These are phyloP conservation scores for Paramecium sexaurelia DNA, from an alignment of 73 alveolate genomes.

Conservation along the genomic window DNA sequence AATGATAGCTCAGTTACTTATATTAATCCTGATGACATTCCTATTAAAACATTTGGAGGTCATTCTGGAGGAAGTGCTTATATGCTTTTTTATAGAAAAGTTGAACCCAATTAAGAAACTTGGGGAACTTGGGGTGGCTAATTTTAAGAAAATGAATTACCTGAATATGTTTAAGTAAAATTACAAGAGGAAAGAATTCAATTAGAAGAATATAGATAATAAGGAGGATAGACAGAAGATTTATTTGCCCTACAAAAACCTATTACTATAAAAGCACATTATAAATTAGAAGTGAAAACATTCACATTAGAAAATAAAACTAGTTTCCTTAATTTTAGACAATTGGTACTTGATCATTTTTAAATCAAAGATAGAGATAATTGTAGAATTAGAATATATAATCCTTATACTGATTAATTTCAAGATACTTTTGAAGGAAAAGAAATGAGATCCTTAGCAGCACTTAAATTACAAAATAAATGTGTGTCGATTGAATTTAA, in stretches of 20 bases:
- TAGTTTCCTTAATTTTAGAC: neutral
- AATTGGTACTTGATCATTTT: slow-evolving; percentile 16
- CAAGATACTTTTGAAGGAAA: slow-evolving; percentile 56
- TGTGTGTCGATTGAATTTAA: slow-evolving; percentile 4
- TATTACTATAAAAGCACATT: neutral
- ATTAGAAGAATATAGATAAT: slow-evolving; percentile 69
- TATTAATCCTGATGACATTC: slow-evolving; percentile 70
- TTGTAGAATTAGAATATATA: slow-evolving; percentile 54
- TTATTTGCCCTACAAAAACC: neutral
- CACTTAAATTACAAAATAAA: neutral
- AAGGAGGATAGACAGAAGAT: slow-evolving; percentile 69
- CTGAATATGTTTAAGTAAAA: slow-evolving; percentile 67
- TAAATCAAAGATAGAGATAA: slow-evolving; percentile 45
- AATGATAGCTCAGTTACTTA: slow-evolving; percentile 77
- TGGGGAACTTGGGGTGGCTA: slow-evolving; percentile 19
- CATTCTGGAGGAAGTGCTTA: slow-evolving; percentile 83
- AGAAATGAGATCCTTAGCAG: slow-evolving; percentile 46
- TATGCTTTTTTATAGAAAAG: slow-evolving; percentile 86
- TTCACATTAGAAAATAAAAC: neutral
- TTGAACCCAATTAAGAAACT: neutral
- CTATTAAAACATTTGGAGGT: slow-evolving; percentile 76
- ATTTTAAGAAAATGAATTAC: slow-evolving; percentile 70
- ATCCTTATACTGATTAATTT: slow-evolving; percentile 60
- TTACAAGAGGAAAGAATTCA: slow-evolving; percentile 73
- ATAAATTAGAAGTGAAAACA: slow-evolving; percentile 20